Base-by-base conservation (phyloP, 805 yeast species). In the Teunomyces aglyptinius region DNA sequence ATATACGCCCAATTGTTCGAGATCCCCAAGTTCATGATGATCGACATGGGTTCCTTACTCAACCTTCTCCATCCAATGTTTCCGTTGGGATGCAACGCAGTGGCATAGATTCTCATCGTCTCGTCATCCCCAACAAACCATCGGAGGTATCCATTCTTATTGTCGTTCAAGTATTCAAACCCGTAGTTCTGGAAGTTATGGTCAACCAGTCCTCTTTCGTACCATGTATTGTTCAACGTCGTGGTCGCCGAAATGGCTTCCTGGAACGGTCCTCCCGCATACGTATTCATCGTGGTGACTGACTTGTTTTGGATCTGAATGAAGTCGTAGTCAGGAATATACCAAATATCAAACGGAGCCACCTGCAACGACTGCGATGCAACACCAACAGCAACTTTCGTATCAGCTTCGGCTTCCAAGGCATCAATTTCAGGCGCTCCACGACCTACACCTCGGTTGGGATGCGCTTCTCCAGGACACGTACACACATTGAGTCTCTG, bases 401-500 rank as follows among this genome's bases (percentile, higher is more conserved):
- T 74, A 51, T 82, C 84, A 16, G 81, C 80, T 55, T 88, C 90
- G 52, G 86, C 97, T 79, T 92, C 98, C 42, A 92, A 64, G 38
- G 83, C 82, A 80, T 92, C 98, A 55, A 92, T 89, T 75, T 90
- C 97, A 49, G 97, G 97, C 0, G 96, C 96, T 46, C 97, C 97
- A 65, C 98, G 81, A 13, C 97, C 97, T 0, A 69, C 65, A 43
- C 97, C 97, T 16, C 71, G 78, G 62, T 85, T 90, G 38, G 98
- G 98, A 64, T 91, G 97, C 44, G 83, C 88, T 55, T 81, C 88
- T 27, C 84, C 89, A 22, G 75, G 70, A 70, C 97, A 91, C 0
- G 92, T 84, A 69, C 98, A 91, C 12, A 76, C 63, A 60, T 75
- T 81, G 51, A 91, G 73, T 54, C 78, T 78, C 68, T 91, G 97